These are phyloP conservation scores for Neonectria hederae DNA, from an alignment of 2,329 filamentous ascomycete genomes.

Conservation along the genomic window DNA sequence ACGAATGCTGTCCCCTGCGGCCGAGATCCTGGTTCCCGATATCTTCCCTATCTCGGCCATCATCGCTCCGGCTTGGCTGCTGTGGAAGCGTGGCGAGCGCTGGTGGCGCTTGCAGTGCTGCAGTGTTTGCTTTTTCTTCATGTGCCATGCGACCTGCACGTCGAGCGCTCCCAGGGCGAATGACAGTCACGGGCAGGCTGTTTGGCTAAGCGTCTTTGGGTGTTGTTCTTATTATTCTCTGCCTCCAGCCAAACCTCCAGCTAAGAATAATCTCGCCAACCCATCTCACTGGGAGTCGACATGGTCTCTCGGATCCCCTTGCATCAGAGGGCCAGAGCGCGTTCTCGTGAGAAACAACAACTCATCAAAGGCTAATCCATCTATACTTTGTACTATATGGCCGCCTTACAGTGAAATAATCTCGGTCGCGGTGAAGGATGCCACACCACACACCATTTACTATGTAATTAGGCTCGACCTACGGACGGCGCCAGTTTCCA, in stretches of 20 bases:
- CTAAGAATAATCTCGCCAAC: constrained; percentile 21
- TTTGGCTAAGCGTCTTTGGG: background rate
- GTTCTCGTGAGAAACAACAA: constrained; percentile 3
- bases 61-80: constrained; percentile 7
- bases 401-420: background rate
- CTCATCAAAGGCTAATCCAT: background rate
- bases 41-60: constrained; percentile 14
- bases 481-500: constrained; percentile 7
- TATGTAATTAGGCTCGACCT: background rate
- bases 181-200: background rate
- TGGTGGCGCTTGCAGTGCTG: constrained; percentile 8
- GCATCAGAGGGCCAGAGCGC: background rate
- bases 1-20: background rate
- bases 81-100: constrained; percentile 5
- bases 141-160: constrained; percentile 10
- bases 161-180: constrained; percentile 15
- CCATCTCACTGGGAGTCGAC: background rate
- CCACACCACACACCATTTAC: constrained; percentile 7
- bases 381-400: background rate
- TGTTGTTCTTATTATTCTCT: constrained; percentile 20
- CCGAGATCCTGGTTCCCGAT: background rate
- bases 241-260: background rate
- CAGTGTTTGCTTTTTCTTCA: constrained; percentile 15
- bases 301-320: background rate
- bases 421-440: background rate